Percentiles rank a stretch among this genome's conserved stretches.
These are phyloP conservation scores for Rhinocladiella similis DNA, from an alignment of 2,329 filamentous ascomycete species.

Conservation along the genomic window DNA sequence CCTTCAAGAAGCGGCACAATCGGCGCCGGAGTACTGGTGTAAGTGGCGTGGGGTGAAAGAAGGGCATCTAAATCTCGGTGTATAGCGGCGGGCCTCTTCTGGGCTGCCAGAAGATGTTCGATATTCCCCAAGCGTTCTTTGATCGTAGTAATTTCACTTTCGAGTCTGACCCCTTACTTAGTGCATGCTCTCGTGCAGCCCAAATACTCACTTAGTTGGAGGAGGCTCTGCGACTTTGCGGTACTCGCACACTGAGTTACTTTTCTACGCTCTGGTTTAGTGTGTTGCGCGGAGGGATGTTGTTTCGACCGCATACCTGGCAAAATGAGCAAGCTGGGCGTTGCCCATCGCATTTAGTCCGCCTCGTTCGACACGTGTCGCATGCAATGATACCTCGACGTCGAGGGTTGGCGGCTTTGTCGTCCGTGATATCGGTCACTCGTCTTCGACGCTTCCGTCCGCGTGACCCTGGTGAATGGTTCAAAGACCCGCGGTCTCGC, in stretches of 20 bases:
- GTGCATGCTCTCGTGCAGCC: conserved; percentile 4
- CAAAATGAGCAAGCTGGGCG: conserved; percentile 28
- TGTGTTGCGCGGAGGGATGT: not conserved
- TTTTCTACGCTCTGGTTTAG: not conserved
- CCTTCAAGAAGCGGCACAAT: not conserved
- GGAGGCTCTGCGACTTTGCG: not conserved
- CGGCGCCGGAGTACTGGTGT: not conserved
- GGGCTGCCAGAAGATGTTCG: not conserved
- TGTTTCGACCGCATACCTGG: conserved; percentile 11
- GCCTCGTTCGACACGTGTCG: conserved; percentile 27
- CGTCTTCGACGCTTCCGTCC: not conserved
- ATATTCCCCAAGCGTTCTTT: not conserved
- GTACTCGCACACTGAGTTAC: conserved; percentile 14
- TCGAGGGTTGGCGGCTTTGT: not conserved
- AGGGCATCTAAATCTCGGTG: not conserved
- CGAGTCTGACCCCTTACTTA: conserved; percentile 3
- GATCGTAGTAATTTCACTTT: conserved; percentile 1
- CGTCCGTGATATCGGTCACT: not conserved
- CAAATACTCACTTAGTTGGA: not conserved
- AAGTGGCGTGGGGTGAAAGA: not conserved
- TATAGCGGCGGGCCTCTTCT: not conserved
- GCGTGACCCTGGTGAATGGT: not conserved
- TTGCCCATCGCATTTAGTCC: conserved; percentile 31
- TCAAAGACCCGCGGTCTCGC: not conserved
- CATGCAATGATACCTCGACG: conserved; percentile 23